These are phyloP conservation scores for Schizochytrium sp. DNA, from an alignment of 108 stramenopile genomes.

Conservation along the genomic window DNA sequence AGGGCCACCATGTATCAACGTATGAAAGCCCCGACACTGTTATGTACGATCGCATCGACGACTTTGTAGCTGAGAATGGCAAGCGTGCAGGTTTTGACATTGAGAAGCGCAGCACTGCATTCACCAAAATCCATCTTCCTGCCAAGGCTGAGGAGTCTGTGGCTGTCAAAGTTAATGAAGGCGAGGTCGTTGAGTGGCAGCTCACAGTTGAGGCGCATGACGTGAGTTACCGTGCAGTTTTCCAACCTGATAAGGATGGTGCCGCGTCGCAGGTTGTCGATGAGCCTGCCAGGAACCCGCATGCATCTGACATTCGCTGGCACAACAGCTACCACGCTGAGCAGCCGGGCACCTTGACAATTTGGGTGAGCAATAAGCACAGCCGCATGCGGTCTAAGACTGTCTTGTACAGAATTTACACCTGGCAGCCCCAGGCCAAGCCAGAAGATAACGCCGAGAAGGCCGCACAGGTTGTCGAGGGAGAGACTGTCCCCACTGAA, in stretches of 20 bases:
- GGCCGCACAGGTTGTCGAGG: not conserved
- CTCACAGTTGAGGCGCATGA: conserved; percentile 29
- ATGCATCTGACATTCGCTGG: not conserved
- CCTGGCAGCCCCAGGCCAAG: not conserved
- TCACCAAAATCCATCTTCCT: not conserved
- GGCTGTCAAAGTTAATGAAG: not conserved
- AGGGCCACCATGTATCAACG: conserved; percentile 22
- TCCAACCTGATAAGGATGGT: not conserved
- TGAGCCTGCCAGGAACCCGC: not conserved
- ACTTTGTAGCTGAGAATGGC: not conserved
- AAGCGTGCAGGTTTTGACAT: not conserved
- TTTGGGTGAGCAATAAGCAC: not conserved
- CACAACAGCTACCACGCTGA: not conserved
- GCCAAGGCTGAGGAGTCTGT: not conserved
- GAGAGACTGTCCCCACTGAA: not conserved
- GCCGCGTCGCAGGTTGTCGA: not conserved
- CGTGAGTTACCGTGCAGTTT: not conserved
- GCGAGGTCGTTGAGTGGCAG: conserved; percentile 36
- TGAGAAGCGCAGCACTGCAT: conserved; percentile 17
- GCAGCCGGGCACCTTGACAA: not conserved
- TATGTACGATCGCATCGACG: conserved; percentile 17
- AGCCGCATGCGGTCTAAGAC: conserved; percentile 32
- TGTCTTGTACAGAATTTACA: not conserved
- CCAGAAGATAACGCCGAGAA: not conserved
- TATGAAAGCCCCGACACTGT: not conserved